A percentile compares a stretch with the other conserved stretches of the same genome.
Evolutionary conservation across 2,329 filamentous ascomycete species (phyloP).

Genomic region (Trichoderma sp.): DNA sequence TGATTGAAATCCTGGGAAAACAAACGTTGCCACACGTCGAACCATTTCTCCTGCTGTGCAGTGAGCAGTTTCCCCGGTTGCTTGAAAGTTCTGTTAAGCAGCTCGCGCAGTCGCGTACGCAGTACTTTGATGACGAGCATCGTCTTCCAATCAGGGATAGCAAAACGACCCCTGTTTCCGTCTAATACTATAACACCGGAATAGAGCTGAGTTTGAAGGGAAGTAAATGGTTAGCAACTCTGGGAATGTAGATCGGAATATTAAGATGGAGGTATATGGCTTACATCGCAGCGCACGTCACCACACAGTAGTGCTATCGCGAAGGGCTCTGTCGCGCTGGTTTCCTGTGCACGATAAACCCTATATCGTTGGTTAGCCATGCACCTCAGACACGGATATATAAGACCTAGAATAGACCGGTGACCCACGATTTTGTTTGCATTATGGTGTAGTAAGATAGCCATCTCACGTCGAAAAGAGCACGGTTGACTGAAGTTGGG

Average conservation of each 20-base stretch:
- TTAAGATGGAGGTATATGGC: slow-evolving; percentile 31
- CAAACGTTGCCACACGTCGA: slow-evolving; percentile 73
- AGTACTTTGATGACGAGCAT: slow-evolving; percentile 87
- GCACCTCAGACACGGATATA: neutral
- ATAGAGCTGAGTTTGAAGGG: slow-evolving; percentile 64
- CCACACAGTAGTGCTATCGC: slow-evolving; percentile 84
- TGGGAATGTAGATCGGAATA: neutral
- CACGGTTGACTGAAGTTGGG: slow-evolving; percentile 86
- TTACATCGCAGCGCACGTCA: slow-evolving; percentile 82
- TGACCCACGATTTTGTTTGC: slow-evolving; percentile 77
- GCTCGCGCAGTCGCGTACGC: slow-evolving; percentile 72
- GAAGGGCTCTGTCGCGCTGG: slow-evolving; percentile 78
- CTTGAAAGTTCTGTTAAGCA: slow-evolving; percentile 73
- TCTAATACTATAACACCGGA: slow-evolving; percentile 86
- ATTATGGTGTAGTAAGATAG: slow-evolving; percentile 97
- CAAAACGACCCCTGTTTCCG: slow-evolving; percentile 82
- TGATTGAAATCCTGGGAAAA: slow-evolving; percentile 59
- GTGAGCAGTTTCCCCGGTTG: slow-evolving; percentile 65
- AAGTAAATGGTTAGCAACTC: neutral
- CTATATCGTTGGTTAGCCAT: slow-evolving; percentile 43
- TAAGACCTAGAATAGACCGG: neutral
- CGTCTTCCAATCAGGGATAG: slow-evolving; percentile 84
- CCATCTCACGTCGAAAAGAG: slow-evolving; percentile 70
- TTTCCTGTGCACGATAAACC: slow-evolving; percentile 89
- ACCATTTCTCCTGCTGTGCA: slow-evolving; percentile 71